These are phyloP conservation scores for Karstenula rhodostoma DNA, from an alignment of 2,329 filamentous ascomycete genomes.

Conservation along the genomic window DNA sequence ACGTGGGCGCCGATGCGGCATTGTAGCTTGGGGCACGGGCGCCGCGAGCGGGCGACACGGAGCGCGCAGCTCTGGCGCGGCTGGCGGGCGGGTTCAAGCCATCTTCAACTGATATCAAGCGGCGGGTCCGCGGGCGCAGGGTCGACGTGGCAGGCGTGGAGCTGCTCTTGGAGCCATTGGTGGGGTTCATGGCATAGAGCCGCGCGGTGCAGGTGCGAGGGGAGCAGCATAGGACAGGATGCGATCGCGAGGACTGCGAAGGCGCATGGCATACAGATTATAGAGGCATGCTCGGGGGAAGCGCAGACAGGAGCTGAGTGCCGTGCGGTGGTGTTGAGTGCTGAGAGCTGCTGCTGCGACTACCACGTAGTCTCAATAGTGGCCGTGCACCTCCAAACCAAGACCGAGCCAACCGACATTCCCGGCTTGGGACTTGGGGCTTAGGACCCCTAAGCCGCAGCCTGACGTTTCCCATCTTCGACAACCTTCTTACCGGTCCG, in stretches of 20 bases:
- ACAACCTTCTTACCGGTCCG: not conserved
- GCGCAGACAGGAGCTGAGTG: slow-evolving; percentile 19
- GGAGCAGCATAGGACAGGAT: slow-evolving; percentile 49
- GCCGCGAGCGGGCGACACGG: slow-evolving; percentile 53
- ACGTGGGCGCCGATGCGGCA: slow-evolving; percentile 36
- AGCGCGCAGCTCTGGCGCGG: slow-evolving; percentile 47
- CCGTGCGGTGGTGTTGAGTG: slow-evolving; percentile 21
- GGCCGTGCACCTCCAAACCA: slow-evolving; percentile 26
- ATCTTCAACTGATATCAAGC: slow-evolving; percentile 59
- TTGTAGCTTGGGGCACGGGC: slow-evolving; percentile 46
- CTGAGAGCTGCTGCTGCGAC: not conserved
- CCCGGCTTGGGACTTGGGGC: slow-evolving; percentile 18
- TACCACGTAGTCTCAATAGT: slow-evolving; percentile 18
- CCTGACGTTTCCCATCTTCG: not conserved
- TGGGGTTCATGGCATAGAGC: slow-evolving; percentile 51
- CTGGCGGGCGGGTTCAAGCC: slow-evolving; percentile 47
- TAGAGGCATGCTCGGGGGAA: slow-evolving; percentile 34
- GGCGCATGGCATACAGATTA: slow-evolving; percentile 45
- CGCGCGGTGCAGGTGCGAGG: slow-evolving; percentile 39
- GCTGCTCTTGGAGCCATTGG: slow-evolving; percentile 53
- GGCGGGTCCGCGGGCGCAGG: slow-evolving; percentile 56
- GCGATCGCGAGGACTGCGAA: slow-evolving; percentile 33
- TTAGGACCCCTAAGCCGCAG: slow-evolving; percentile 1
- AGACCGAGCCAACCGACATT: slow-evolving; percentile 22
- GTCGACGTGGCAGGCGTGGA: slow-evolving; percentile 48